A percentile compares a stretch with the other conserved stretches of the same genome.
These are phyloP conservation scores for Jamesozyma piceae DNA, from an alignment of 805 yeast species.

Conservation along the genomic window DNA sequence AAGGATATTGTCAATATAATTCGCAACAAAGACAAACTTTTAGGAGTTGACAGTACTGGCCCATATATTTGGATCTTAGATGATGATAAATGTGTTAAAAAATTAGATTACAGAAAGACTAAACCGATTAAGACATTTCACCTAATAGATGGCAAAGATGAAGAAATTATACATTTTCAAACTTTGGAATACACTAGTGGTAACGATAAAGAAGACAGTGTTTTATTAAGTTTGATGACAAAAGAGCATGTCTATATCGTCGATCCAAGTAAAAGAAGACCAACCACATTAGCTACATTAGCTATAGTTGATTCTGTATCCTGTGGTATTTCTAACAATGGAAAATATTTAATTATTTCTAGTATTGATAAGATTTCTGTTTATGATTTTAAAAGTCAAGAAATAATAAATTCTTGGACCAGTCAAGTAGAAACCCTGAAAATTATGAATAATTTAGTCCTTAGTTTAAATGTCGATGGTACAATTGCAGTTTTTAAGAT, in stretches of 20 bases:
- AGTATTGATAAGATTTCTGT: slow-evolving; percentile 12
- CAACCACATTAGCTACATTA: slow-evolving; percentile 19
- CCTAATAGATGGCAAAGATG: slow-evolving; percentile 26
- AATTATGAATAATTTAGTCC: slow-evolving; percentile 12
- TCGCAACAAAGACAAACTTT: slow-evolving; percentile 29
- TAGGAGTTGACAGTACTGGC: slow-evolving; percentile 31
- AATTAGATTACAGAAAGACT: slow-evolving; percentile 21
- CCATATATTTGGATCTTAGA: slow-evolving; percentile 30
- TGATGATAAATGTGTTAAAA: slow-evolving; percentile 28
- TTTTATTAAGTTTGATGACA: slow-evolving; percentile 23
- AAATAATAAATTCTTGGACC: slow-evolving; percentile 16
- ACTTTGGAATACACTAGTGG: slow-evolving; percentile 10
- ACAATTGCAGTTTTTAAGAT: slow-evolving; percentile 23
- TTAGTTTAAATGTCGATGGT: slow-evolving; percentile 18
- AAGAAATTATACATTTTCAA: slow-evolving; percentile 25
- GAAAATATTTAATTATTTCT: slow-evolving; percentile 18
- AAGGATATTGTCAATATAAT: slow-evolving; percentile 30
- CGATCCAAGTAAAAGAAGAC: slow-evolving; percentile 43
- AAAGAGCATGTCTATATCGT: slow-evolving; percentile 47
- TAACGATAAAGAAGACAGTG: slow-evolving; percentile 6
- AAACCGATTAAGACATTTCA: slow-evolving; percentile 32
- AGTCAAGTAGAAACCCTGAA: slow-evolving; percentile 16
- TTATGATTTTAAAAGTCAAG: slow-evolving; percentile 13
- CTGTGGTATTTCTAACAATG: slow-evolving; percentile 14
- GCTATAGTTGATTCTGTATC: slow-evolving; percentile 14